Evolutionary conservation across 1,284 basidiomycete genomes (phyloP), one percentile per base, ranked within the genome.

Genomic region (Neonothopanus nambi): DNA sequence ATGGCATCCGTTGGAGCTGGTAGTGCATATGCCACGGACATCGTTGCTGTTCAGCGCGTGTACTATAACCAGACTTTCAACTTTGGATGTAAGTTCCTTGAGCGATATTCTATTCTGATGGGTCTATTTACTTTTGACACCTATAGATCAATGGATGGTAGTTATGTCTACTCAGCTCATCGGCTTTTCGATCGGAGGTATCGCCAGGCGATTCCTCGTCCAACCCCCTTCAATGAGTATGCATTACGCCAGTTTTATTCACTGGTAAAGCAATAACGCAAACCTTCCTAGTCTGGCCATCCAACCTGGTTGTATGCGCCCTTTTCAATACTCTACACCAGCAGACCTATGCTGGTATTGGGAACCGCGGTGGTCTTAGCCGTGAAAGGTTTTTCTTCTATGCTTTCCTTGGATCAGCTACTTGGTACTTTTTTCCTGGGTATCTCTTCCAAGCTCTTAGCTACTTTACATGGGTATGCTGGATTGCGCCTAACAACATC

Each of bases 181-280:
- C 40, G 94, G 94, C 1, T 93, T 95, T 64, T 87, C 89, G 2
- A 82, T 95, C n/a, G 91, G 93, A 6, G 95, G 95, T 15, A 70
- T 91, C 51, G 81, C 82, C 48, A 75, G 60, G n/a, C n/a, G n/a
- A n/a, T n/a, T n/a, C n/a, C n/a, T n/a, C n/a, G n/a, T n/a, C n/a
- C n/a, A n/a, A n/a, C 95, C 95, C 0, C 91, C 94, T 0, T 89
- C 89, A 0, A 93, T 97, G 91, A 91, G 47, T 48, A 36, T 15
- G 47, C 40, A n/a, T n/a, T n/a, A n/a, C n/a, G n/a, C n/a, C n/a
- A n/a, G n/a, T n/a, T n/a, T n/a, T n/a, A n/a, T 42, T 17, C 20
- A 21, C 8, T 5, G 17, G 4, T 21, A 6, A 8, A 11, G 20
- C 35, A 9, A 36, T n/a, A n/a, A n/a, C n/a, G n/a, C n/a, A n/a